Evolutionary conservation across 2,329 filamentous ascomycete genomes (phyloP).

Genomic region (Epichloe uncinata): DNA sequence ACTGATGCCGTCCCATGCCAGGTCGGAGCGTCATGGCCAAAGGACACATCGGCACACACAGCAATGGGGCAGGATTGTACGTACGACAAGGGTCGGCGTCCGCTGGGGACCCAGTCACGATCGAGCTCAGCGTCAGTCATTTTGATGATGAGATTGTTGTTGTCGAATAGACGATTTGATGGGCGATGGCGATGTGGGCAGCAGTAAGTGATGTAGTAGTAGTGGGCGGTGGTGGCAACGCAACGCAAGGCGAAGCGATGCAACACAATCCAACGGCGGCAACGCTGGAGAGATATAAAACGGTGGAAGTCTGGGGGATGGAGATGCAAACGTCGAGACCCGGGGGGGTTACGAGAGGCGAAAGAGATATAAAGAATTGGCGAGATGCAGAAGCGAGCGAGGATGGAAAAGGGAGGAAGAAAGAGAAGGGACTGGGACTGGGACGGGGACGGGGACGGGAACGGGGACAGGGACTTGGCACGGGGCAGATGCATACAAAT

Average conservation of each 20-base stretch:
- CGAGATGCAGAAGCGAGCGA: slow-evolving; percentile 3
- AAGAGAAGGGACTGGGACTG: neutral
- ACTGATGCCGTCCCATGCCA: neutral
- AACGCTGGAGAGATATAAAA: neutral
- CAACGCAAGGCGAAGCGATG: neutral
- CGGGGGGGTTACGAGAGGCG: neutral
- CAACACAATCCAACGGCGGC: neutral
- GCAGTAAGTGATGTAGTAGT: neutral
- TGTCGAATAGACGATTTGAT: neutral
- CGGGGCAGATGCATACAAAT: neutral
- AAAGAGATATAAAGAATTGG: slow-evolving; percentile 4
- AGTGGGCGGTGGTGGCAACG: neutral
- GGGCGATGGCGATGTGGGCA: neutral
- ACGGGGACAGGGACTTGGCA: neutral
- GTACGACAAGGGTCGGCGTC: slow-evolving; percentile 71
- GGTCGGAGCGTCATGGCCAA: neutral
- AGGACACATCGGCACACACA: neutral
- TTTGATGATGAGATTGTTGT: slow-evolving; percentile 11
- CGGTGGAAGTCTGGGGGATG: neutral
- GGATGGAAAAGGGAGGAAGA: slow-evolving; percentile 1
- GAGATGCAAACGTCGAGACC: neutral
- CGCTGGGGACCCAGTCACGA: slow-evolving; percentile 68
- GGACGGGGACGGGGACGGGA: neutral
- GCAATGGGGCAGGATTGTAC: slow-evolving; percentile 22
- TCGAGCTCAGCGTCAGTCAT: slow-evolving; percentile 57